Base-by-base conservation (phyloP, 495 filamentous ascomycete species). In the Cryomyces minteri region DNA sequence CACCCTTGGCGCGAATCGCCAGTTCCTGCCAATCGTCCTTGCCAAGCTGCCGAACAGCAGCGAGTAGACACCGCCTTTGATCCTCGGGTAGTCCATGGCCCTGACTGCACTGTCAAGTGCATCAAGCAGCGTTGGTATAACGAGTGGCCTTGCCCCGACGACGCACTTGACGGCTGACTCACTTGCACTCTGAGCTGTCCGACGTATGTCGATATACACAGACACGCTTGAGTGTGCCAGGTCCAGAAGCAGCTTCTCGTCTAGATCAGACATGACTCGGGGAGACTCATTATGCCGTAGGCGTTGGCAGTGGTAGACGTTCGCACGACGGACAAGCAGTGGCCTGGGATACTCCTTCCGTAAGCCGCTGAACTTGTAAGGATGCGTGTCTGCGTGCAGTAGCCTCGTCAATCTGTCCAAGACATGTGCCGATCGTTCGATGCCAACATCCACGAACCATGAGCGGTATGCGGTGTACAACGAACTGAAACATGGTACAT, bases 401-500 rank as follows among this genome's bases (percentile, higher is more conserved):
- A 99, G 72, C 40, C 84, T 73, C 6, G 77, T 74, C 9, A 95
- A 76, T 28, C 92, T 71, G 55, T 99, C 90, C 31, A 99, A 65
- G 7, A 90, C 83, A 58, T 94, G 92, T 5, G 90, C 88, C 6
- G 87, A 94, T 47, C 90, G 69, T 56, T 99, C 90, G 47, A 94
- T 92, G 14, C 92, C 92, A 40, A 96, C 86, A 53, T 99, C 90
- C 6, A 92, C 81, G 54, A 99, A 94, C 84, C 86, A 99, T n/a
- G 80, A 86, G 11, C 82, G 68, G 61, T 94, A 99, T 1, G 90
- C 80, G 28, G 77, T 84, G 59, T 95, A 99, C 8, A 99, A 59
- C 28, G 87, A 74, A 32, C 82, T 92, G 62, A 96, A 99, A 62
- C 86, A 94, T 2, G 83, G 73, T 8, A 99, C 90, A 55, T 96